Base-by-base conservation (phyloP, 768 basidiomycete genomes). In the Agaricus blazei region DNA sequence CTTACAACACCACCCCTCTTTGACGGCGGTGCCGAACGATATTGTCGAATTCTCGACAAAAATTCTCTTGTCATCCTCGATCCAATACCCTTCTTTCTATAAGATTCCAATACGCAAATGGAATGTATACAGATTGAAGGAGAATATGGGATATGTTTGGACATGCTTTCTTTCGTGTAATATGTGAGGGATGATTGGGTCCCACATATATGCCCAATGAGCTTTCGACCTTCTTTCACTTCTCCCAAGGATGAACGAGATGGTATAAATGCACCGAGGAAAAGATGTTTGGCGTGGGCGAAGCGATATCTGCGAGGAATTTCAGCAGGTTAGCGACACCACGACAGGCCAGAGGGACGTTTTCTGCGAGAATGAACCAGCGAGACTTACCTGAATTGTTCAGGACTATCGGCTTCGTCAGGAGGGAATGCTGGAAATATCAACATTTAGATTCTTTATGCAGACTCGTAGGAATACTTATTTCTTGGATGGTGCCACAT, bases 111-210 rank as follows among this genome's bases (percentile, higher is more conserved):
- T 11, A 89, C 78, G 61, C 82, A 85, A 24, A 90, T 78, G 9
- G 84, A 83, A 65, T 90, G 88, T 41, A 90, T 76, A 64, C 85
- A 87, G 51, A 88, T 79, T 4, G 81, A 79, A 0, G 72, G 48
- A 0, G 77, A 69, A 8, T 63, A 61, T 0, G 84, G 78, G 40
- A 79, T 75, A 60, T 90, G 87, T 0, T 64, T 75, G 0, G 76
- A 75, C 88, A 90, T 90, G 5, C 87, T 84, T 23, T 74, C 78
- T 59, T 85, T 82, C 9, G 83, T 84, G 45, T 88, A 72, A 4
- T 75, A 70, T 3, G 65, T 42, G 1, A 75, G 72, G 1, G 77
- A 67, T 0, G 87, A 82, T 29, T 81, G 78, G 0, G 88, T 89
- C 15, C 83, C 72, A 65, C 82, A 84, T 50, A 84, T 67, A 64